Base-by-base conservation (phyloP, 2,329 filamentous ascomycete species). In the Fusarium neocosmosporiellum region DNA sequence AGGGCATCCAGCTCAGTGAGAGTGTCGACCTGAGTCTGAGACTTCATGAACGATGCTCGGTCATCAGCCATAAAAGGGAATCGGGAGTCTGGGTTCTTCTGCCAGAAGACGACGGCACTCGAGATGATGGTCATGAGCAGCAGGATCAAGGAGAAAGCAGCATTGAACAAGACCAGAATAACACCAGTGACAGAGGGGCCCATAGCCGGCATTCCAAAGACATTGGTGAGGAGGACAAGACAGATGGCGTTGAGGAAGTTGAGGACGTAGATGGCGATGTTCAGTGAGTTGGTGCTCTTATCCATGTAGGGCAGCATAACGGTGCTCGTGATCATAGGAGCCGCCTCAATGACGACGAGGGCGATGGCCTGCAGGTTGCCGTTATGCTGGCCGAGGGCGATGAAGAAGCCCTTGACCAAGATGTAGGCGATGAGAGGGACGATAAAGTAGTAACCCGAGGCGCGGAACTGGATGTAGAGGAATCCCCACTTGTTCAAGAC, bases 51-150 rank as follows among this genome's bases (percentile, higher is more conserved):
- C 6, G 95, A 98, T 59, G 94, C 94, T 76, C 96, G 92, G 82
- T 98, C 96, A 78, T 98, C 96, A 63, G 93, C 92, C 95, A 98
- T 98, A 77, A 94, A 94, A 82, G 97, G 94, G 83, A 98, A 98
- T 67, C 95, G 92, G 48, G 93, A 94, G 80, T 98, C 95, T n/a
- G 95, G 96, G 83, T 98, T 97, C 88, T 97, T 97, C 68, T 94
- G 94, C 80, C 94, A 90, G 78, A 98, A 90, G 53, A 94, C 93
- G 72, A 96, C 74, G 6, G 78, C 78, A 22, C 83, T 85, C 7
- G 94, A 83, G 87, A 85, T 77, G 63, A 88, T 84, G 59, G 98
- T 91, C 84, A 98, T 91, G 77, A 98, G 86, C 70, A 98, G 87
- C 34, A 98, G 88, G 46, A 97, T 90, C 48, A 96, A 84, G 1